Percentiles rank a stretch among this genome's conserved stretches.
These are phyloP conservation scores for Apophysomyces sp. DNA, from an alignment of 371 early-diverging fungal genomes.

Conservation along the genomic window DNA sequence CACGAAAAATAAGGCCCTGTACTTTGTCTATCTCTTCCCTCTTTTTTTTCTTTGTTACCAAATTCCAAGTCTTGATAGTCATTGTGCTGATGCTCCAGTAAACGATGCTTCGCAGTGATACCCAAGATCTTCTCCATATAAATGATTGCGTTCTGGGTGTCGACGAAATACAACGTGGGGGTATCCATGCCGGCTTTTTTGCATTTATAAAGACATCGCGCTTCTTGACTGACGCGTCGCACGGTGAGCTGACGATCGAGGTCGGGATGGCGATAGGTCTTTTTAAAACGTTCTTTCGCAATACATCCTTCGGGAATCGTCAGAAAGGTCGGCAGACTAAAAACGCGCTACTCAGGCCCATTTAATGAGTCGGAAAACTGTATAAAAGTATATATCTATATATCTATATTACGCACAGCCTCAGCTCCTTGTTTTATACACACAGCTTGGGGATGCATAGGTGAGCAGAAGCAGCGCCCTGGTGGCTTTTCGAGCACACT, in stretches of 20 bases:
- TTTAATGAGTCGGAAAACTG: too few relatives aligned
- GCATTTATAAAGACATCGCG: slow-evolving; percentile 76
- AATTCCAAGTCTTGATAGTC: slow-evolving; percentile 34
- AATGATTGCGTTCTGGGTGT: slow-evolving; percentile 64
- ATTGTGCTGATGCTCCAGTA: slow-evolving; percentile 42
- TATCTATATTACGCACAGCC: not conserved
- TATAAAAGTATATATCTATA: too few relatives aligned
- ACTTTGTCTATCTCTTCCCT: not conserved
- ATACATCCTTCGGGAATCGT: slow-evolving; percentile 37
- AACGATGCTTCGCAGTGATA: slow-evolving; percentile 69
- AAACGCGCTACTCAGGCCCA: slow-evolving; percentile 20
- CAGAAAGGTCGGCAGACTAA: slow-evolving; percentile 18
- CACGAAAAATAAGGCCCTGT: not conserved
- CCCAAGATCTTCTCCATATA: slow-evolving; percentile 88
- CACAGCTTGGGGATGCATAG: not conserved
- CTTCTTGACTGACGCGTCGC: slow-evolving; percentile 79
- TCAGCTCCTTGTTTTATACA: not conserved
- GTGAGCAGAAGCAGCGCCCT: not conserved
- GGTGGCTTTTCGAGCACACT: not conserved
- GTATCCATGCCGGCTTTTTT: slow-evolving; percentile 74
- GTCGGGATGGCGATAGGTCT: slow-evolving; percentile 89
- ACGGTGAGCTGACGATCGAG: slow-evolving; percentile 84
- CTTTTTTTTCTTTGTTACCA: slow-evolving; percentile 12
- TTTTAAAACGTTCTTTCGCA: slow-evolving; percentile 79
- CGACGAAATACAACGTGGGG: slow-evolving; percentile 83